A percentile compares a stretch with the other conserved stretches of the same genome.
Evolutionary conservation across 2,329 filamentous ascomycete species (phyloP).

Genomic region (Xylariaceae sp.): DNA sequence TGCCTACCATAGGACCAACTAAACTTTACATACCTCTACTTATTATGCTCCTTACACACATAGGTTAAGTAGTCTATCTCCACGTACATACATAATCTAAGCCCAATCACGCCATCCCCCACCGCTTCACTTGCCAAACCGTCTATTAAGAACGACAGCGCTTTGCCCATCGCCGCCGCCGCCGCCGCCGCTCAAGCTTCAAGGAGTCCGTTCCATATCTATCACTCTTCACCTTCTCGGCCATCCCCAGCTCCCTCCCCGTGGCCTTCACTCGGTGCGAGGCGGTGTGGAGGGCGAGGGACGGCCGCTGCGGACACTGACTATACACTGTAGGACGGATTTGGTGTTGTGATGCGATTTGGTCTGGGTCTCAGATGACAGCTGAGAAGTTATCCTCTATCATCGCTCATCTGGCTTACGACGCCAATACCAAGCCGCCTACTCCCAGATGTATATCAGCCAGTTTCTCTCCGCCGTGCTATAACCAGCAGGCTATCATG

Average conservation of each 20-base stretch:
- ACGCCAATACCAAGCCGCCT: constrained; percentile 1
- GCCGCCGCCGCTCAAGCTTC: not conserved
- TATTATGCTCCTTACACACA: constrained; percentile 10
- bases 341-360: not conserved
- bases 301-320: not conserved
- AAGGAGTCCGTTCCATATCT: not conserved
- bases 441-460: constrained; percentile 45
- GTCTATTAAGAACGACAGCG: not conserved
- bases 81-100: too few relatives aligned
- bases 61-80: not conserved
- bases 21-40: constrained; percentile 5
- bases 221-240: not conserved
- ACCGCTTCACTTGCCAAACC: not conserved
- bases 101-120: not conserved
- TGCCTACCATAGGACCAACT: not conserved
- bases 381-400: constrained; percentile 6
- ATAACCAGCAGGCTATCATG: constrained; percentile 49
- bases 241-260: constrained; percentile 16
- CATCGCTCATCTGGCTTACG: constrained; percentile 1
- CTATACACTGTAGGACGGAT: constrained; percentile 3
- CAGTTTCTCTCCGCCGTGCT: constrained; percentile 43
- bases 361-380: constrained; percentile 9
- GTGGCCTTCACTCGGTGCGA: constrained; percentile 23
- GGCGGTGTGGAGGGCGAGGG: constrained; percentile 17
- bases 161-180: too few relatives aligned